Conservation (phyloP, 208 protist genomes). For the Trypanosoma platydactyli region DNA sequence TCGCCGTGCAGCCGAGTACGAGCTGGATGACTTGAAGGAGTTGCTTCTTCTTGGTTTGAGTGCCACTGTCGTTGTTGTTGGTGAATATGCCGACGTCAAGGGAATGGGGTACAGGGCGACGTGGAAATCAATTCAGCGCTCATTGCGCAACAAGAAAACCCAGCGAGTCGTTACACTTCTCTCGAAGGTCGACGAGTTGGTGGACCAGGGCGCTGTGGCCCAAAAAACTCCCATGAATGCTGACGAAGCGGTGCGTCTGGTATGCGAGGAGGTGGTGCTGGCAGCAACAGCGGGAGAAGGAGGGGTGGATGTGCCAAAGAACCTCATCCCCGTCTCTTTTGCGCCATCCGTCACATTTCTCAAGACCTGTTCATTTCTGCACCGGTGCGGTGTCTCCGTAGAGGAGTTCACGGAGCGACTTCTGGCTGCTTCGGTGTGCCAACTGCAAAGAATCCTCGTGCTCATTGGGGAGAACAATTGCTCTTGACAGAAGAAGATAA, state of each 20-base stretch:
- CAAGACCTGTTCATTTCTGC: slow-evolving; percentile 15
- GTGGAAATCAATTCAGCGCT: slow-evolving; percentile 31
- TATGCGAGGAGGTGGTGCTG: slow-evolving; percentile 10
- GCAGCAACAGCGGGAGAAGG: neutral
- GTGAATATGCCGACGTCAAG: slow-evolving; percentile 42
- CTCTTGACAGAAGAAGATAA: neutral
- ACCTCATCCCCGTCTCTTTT: slow-evolving; percentile 26
- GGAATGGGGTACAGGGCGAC: slow-evolving; percentile 33
- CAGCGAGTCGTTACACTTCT: slow-evolving; percentile 45
- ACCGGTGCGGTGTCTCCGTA: slow-evolving; percentile 11
- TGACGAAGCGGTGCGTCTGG: neutral
- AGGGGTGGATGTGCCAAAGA: slow-evolving; percentile 3
- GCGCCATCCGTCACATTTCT: slow-evolving; percentile 26
- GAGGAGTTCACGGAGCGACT: slow-evolving; percentile 28
- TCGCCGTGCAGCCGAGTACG: slow-evolving; percentile 25
- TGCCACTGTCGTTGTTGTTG: slow-evolving; percentile 42
- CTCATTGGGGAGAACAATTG: neutral
- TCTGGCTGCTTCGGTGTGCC: slow-evolving; percentile 5
- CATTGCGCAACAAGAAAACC: slow-evolving; percentile 1
- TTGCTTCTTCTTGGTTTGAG: slow-evolving; percentile 32
- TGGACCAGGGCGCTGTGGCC: slow-evolving; percentile 10
- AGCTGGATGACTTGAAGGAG: slow-evolving; percentile 36
- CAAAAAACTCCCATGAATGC: neutral
- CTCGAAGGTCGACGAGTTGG: slow-evolving; percentile 55
- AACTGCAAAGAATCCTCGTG: slow-evolving; percentile 15